Conservation (phyloP, 805 yeast species). For the Zygosaccharomyces gambellarensis region DNA sequence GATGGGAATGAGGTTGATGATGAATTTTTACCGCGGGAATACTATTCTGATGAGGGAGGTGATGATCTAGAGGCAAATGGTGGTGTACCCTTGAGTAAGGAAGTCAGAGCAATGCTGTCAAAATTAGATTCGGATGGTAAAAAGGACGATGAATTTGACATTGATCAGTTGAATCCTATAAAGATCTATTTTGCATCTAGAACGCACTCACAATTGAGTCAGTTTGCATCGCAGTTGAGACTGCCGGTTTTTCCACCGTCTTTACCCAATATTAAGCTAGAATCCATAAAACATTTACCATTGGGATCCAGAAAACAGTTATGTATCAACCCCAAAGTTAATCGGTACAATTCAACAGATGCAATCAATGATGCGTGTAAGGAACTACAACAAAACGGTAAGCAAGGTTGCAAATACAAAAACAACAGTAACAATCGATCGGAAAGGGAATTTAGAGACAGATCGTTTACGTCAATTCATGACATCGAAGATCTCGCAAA, state of each 20-base stretch:
- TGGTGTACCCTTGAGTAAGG: slow-evolving; percentile 34
- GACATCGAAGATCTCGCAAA: slow-evolving; percentile 76
- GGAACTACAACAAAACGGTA: slow-evolving; percentile 51
- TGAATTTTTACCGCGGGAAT: slow-evolving; percentile 24
- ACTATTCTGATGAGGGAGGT: slow-evolving; percentile 20
- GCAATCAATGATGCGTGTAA: slow-evolving; percentile 76
- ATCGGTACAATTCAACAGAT: slow-evolving; percentile 42
- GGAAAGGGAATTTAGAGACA: slow-evolving; percentile 46
- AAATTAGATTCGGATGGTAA: slow-evolving; percentile 35
- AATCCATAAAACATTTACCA: slow-evolving; percentile 62
- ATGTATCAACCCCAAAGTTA: slow-evolving; percentile 67
- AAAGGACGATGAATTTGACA: slow-evolving; percentile 17
- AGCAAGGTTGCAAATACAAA: slow-evolving; percentile 24
- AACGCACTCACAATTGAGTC: slow-evolving; percentile 85
- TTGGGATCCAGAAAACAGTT: slow-evolving; percentile 81
- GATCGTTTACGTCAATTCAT: slow-evolving; percentile 49
- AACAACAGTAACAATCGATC: slow-evolving; percentile 38
- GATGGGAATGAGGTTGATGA: slow-evolving; percentile 8
- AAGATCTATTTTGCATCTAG: slow-evolving; percentile 73
- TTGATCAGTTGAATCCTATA: slow-evolving; percentile 33
- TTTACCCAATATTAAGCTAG: slow-evolving; percentile 36
- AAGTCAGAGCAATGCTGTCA: slow-evolving; percentile 45
- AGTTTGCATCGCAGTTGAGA: slow-evolving; percentile 67
- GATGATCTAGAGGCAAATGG: slow-evolving; percentile 26
- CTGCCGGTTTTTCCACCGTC: slow-evolving; percentile 64